Base-by-base conservation (phyloP, 1,284 basidiomycete genomes). In the Tetrapyrgos nigripes region DNA sequence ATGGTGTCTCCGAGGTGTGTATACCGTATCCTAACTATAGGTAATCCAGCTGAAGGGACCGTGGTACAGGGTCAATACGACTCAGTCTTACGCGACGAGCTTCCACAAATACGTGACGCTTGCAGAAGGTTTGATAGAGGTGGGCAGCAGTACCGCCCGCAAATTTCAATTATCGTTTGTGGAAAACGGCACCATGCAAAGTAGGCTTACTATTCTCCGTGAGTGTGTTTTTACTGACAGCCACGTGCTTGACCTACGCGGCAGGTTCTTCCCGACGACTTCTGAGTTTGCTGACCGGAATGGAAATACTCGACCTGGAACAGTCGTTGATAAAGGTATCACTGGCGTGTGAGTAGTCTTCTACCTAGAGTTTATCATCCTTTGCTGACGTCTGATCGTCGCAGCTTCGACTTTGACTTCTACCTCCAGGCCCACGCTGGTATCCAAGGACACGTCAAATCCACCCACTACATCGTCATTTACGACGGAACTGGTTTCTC, bases 181-280 rank as follows among this genome's bases (percentile, higher is more conserved):
- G 89, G 89, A 8, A 94, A 93, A 71, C 84, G 91, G 0, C 92
- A 94, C 66, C 84, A 93, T 66, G 86, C 90, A 0, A 83, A 83
- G 64, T 86, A 54, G 45, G 59, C 55, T 27, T 24, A 19, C 9
- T 44, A 8, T 50, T 28, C 45, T 14, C 31, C 31, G 8, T 8
- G 31, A 33, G 14, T 33, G 14, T 33, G 31, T 40, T 40, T 40
- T n/a, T 9, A 40, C 37, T 33, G 31, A 33, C 31, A 14, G 8
- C 14, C 31, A 14, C 31, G 31, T 33, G 9, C 31, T 8, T 33
- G 31, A 33, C 31, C 9, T 65, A 60, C 28, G 55, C 50, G 62
- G 17, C 64, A 76, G 85, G 40, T 85, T 88, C 69, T 89, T 79
- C 70, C 79, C 89, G 0, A 83, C 83, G 0, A 71, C 79, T 35